phyloP scores from a whole-genome alignment of 208 protist species.

The Leishmania tarentolae region DNA sequence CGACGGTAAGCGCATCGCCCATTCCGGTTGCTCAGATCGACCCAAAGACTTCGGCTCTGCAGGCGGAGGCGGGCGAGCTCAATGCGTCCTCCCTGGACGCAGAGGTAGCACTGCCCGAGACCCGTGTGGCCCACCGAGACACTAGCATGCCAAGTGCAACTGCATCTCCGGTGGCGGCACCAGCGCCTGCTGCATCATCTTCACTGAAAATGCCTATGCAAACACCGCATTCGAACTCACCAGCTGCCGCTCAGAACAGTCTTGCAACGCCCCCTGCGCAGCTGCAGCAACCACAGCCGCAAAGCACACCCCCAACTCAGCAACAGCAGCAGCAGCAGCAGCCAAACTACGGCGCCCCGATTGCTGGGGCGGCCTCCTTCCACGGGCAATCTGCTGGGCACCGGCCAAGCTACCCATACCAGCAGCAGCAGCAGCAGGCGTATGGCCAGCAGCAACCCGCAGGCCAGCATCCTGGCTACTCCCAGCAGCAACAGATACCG shows the following conservation, averaged over 20 bases:
- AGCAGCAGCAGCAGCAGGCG: constrained; percentile 21
- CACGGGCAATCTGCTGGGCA: not conserved
- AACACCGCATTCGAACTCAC: constrained; percentile 9
- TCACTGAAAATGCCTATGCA: constrained; percentile 9
- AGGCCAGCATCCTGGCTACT: constrained; percentile 22
- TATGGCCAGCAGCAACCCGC: constrained; percentile 19
- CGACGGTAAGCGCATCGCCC: not conserved
- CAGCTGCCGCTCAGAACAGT: constrained; percentile 11
- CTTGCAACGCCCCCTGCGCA: not conserved
- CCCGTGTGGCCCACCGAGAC: constrained; percentile 24
- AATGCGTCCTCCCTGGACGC: not conserved
- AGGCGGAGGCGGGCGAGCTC: constrained; percentile 23
- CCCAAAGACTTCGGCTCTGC: constrained; percentile 11
- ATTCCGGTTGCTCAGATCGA: constrained; percentile 16
- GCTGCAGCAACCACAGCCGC: constrained; percentile 6
- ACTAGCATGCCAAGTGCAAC: not conserved
- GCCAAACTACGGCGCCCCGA: not conserved
- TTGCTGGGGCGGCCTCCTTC: not conserved
- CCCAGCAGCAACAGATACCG: constrained; percentile 33
- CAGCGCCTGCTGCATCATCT: not conserved
- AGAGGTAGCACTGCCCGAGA: constrained; percentile 19
- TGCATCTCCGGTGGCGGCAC: not conserved
- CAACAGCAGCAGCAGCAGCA: constrained; percentile 1
- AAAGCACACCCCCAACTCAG: not conserved
- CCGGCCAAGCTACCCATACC: not conserved